A percentile compares a stretch with the other conserved stretches of the same genome.
phyloP scores from a whole-genome alignment of 331 rosid species.

The Telfairia occidentalis region DNA sequence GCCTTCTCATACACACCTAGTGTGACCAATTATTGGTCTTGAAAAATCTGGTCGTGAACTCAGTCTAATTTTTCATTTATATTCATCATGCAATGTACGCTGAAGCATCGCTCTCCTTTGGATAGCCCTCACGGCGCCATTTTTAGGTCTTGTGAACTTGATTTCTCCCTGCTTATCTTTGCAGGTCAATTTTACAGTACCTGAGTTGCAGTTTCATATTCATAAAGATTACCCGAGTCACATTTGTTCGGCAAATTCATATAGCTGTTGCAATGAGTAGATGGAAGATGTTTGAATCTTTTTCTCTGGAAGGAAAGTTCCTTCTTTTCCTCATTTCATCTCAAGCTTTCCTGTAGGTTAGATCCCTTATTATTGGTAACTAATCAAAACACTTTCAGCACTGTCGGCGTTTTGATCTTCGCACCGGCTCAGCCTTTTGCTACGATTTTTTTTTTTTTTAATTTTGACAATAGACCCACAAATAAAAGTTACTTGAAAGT shows the following conservation, averaged over 20 bases:
- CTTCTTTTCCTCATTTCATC: background rate
- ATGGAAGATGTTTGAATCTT: background rate
- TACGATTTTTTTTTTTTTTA: background rate
- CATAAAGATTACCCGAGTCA: background rate
- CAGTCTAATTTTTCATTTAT: too few relatives aligned
- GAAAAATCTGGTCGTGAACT: background rate
- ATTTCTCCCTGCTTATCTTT: background rate
- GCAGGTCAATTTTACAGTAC: conserved; percentile 1
- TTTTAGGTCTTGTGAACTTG: background rate
- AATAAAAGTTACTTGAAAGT: background rate
- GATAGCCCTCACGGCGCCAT: background rate
- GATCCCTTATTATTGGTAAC: background rate
- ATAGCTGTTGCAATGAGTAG: background rate
- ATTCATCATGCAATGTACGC: too few relatives aligned
- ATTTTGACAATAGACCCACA: background rate
- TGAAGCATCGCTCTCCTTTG: background rate
- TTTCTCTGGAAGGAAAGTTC: background rate
- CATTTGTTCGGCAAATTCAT: background rate
- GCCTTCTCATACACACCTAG: background rate
- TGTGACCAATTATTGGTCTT: background rate
- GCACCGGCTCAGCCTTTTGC: background rate
- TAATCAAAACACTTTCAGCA: background rate
- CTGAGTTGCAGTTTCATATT: background rate
- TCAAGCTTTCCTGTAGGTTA: background rate
- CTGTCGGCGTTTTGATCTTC: background rate